phyloP scores from a whole-genome alignment of 2,329 filamentous ascomycete genomes.

The Sporothrix mexicana region DNA sequence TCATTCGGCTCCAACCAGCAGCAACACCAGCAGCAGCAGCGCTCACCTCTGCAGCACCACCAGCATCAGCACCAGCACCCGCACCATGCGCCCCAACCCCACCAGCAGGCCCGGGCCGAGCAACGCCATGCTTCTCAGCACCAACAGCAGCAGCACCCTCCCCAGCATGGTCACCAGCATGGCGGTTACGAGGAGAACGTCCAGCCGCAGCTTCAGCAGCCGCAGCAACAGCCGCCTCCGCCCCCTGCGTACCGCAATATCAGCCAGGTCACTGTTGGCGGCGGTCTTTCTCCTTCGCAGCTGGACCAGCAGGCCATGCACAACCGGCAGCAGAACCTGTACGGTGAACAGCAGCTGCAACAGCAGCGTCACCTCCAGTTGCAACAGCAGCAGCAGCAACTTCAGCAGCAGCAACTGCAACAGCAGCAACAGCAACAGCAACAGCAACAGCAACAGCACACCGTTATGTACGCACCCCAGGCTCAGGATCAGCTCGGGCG shows the following conservation, averaged over 20 bases:
- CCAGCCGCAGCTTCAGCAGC: conserved; percentile 12
- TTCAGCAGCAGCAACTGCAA: conserved; percentile 36
- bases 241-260: conserved; percentile 31
- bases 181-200: conserved; percentile 27
- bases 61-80: conserved; percentile 40
- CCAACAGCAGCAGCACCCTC: conserved; percentile 31
- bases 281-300: conserved; percentile 37
- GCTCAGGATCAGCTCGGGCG: conserved; percentile 55
- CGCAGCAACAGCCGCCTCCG: neutral
- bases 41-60: neutral
- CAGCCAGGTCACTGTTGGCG: conserved; percentile 31
- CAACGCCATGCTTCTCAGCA: conserved; percentile 26
- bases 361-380: conserved; percentile 27
- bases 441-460: conserved; percentile 36
- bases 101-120: conserved; percentile 30
- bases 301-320: conserved; percentile 35
- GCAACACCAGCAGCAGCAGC: conserved; percentile 28
- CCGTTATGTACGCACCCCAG: conserved; percentile 47
- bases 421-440: conserved; percentile 17
- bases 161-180: conserved; percentile 34
- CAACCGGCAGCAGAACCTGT: conserved; percentile 38
- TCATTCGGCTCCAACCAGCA: conserved; percentile 24
- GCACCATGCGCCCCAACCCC: conserved; percentile 40
- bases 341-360: conserved; percentile 32
- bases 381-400: conserved; percentile 2